Base-by-base conservation (phyloP, 768 basidiomycete genomes). In the Peribolospora baueri region DNA sequence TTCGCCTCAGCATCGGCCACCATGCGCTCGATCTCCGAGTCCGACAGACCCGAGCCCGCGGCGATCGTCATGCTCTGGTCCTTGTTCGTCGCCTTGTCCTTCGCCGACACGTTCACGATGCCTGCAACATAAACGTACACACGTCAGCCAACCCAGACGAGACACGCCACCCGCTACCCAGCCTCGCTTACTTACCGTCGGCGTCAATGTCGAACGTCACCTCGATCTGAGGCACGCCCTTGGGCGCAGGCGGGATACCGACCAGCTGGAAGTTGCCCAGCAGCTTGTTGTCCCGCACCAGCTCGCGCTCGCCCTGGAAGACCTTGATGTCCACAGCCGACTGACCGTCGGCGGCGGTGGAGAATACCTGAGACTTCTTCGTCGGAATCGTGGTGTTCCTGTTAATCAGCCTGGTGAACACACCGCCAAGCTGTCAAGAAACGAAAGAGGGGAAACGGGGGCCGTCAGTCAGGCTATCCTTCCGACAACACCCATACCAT, bases 301-400 rank as follows among this genome's bases (percentile, higher is more conserved):
- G 79, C 67, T 95, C 93, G 73, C 93, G 90, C 74, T 98, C 93
- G 65, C 93, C 93, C 56, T 56, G 46, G 76, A 78, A 98, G 62
- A 98, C 88, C 79, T 97, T 97, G 69, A 98, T 91, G 69, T 97
- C 90, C 61, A 98, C 95, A 43, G 91, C 90, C n/a, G 84, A 91
- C 71, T 98, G 93, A 53, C 93, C 91, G 59, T 98, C 93, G 45
- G 91, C 91, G 46, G 93, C 91, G 11, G 93, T 98, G 4, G 91
- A 97, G 76, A 98, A 97, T 48, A 82, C 83, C 69, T 97, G 91
- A 0, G 86, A 88, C 77, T 98, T 98, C 76, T 98, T 98, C 62
- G 91, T 95, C 4, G 93, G 93, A 70, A 97, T 97, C 56, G 93
- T 97, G 8, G 93, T 98, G 74, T 98, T 98, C 57, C 93, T 82